phyloP scores from a whole-genome alignment of 164 flowering plant genomes.

The Piper betle region DNA sequence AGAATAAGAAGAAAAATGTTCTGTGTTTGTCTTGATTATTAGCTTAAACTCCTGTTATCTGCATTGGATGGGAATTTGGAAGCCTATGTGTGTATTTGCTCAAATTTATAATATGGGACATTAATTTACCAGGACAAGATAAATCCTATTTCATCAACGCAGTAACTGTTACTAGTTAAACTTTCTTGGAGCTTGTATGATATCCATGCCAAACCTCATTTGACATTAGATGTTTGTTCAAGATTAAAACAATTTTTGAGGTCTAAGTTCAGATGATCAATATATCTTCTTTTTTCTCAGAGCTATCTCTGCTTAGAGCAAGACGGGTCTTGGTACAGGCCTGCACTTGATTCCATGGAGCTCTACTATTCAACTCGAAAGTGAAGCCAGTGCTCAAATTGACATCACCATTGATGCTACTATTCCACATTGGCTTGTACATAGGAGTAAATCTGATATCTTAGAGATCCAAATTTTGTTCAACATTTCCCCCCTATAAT shows the following conservation, averaged over 20 bases:
- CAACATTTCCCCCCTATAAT: background rate
- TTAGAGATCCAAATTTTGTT: background rate
- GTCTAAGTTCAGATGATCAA: background rate
- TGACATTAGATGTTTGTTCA: no score
- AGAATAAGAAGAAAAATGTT: no score
- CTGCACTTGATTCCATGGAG: conserved; percentile 89
- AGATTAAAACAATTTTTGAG: background rate
- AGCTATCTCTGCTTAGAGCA: conserved; percentile 92
- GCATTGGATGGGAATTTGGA: no score
- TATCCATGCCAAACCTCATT: no score
- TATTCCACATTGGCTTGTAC: conserved; percentile 1
- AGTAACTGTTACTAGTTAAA: no score
- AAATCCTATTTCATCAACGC: no score
- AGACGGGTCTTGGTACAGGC: conserved; percentile 99
- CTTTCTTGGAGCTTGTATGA: no score
- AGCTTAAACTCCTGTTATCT: background rate
- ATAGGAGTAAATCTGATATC: background rate
- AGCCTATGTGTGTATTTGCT: no score
- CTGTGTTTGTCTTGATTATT: background rate
- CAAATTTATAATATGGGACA: no score
- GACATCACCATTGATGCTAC: background rate
- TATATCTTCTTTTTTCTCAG: conserved; percentile 19
- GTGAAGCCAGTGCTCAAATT: conserved; percentile 3
- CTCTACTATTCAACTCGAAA: conserved; percentile 83
- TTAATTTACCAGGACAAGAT: no score